Percentiles rank a stretch among this genome's conserved stretches.
Evolutionary conservation across 345 rosid genomes (phyloP).

Genomic region (Pugionium cornutum): DNA sequence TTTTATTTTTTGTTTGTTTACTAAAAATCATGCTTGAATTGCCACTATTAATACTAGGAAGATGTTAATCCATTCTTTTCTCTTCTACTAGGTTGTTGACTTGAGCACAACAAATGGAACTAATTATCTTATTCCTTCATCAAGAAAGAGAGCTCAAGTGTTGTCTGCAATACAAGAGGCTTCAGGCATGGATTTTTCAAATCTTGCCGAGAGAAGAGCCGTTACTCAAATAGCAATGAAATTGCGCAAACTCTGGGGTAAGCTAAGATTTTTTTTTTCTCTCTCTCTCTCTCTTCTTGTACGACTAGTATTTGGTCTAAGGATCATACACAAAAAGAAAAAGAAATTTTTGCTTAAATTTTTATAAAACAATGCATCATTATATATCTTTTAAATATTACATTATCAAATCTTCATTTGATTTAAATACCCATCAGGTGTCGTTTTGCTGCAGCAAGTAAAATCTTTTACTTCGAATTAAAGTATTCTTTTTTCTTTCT

Average conservation of each 20-base stretch:
- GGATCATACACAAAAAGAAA: neutral
- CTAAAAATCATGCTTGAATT: slow-evolving; percentile 1
- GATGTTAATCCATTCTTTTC: neutral
- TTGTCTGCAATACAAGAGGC: slow-evolving; percentile 77
- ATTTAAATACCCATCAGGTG: neutral
- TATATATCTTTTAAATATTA: neutral
- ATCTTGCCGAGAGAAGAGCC: slow-evolving; percentile 64
- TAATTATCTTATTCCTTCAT: slow-evolving; percentile 54
- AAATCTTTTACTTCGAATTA: neutral
- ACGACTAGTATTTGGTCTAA: slow-evolving; percentile 1
- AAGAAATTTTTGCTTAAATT: neutral
- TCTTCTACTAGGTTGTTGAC: slow-evolving; percentile 61
- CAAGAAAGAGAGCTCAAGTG: slow-evolving; percentile 61
- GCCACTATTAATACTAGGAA: neutral
- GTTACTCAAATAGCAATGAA: slow-evolving; percentile 67
- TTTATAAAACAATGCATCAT: slow-evolving; percentile 2
- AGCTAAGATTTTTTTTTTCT: slow-evolving; percentile 20
- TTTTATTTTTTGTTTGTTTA: slow-evolving; percentile 10
- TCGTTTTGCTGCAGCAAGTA: slow-evolving; percentile 11
- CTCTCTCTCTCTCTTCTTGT: slow-evolving; percentile 1
- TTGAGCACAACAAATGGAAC: slow-evolving; percentile 75
- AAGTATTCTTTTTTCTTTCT: neutral
- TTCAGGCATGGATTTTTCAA: slow-evolving; percentile 63
- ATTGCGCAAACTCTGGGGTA: slow-evolving; percentile 81
- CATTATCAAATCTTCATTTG: no score